A percentile compares a stretch with the other conserved stretches of the same genome.
These are phyloP conservation scores for Pyrenophora teres DNA, from an alignment of 2,329 filamentous ascomycete genomes.

Conservation along the genomic window DNA sequence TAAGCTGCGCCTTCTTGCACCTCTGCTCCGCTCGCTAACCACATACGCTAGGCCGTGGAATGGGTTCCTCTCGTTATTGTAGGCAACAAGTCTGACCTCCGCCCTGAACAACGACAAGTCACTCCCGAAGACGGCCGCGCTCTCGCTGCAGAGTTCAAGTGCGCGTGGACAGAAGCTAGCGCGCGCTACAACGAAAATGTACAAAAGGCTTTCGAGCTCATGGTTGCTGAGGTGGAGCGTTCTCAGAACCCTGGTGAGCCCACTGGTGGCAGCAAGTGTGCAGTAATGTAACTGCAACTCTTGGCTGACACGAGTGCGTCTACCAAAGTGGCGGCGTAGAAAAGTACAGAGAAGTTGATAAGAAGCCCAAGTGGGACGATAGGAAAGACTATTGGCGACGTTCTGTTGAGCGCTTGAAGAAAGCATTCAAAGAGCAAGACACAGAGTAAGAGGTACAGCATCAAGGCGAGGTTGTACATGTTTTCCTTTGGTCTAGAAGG, in stretches of 20 bases:
- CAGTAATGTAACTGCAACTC: conserved; percentile 70
- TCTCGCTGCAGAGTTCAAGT: conserved; percentile 83
- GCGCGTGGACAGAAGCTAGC: conserved; percentile 92
- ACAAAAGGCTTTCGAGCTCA: conserved; percentile 85
- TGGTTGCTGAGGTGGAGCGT: conserved; percentile 95
- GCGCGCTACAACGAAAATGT: conserved; percentile 96
- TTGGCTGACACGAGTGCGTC: conserved; percentile 24
- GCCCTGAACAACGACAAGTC: conserved; percentile 91
- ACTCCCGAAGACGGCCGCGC: conserved; percentile 82
- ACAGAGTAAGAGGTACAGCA: not conserved
- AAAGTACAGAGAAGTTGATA: conserved; percentile 2
- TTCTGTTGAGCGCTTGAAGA: not conserved
- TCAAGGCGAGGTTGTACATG: not conserved
- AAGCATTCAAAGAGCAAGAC: not conserved
- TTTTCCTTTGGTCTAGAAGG: conserved; percentile 20
- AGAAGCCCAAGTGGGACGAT: not conserved
- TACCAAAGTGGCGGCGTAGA: conserved; percentile 11
- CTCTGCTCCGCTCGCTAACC: conserved; percentile 18
- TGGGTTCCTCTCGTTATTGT: conserved; percentile 92
- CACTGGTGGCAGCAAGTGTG: conserved; percentile 78
- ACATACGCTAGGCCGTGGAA: conserved; percentile 72
- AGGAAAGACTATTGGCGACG: not conserved
- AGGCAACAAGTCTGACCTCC: conserved; percentile 94
- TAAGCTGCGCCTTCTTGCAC: conserved; percentile 52
- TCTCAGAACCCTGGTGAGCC: conserved; percentile 87